phyloP scores from a whole-genome alignment of 2,329 filamentous ascomycete species.

The Aureobasidium sp. region DNA sequence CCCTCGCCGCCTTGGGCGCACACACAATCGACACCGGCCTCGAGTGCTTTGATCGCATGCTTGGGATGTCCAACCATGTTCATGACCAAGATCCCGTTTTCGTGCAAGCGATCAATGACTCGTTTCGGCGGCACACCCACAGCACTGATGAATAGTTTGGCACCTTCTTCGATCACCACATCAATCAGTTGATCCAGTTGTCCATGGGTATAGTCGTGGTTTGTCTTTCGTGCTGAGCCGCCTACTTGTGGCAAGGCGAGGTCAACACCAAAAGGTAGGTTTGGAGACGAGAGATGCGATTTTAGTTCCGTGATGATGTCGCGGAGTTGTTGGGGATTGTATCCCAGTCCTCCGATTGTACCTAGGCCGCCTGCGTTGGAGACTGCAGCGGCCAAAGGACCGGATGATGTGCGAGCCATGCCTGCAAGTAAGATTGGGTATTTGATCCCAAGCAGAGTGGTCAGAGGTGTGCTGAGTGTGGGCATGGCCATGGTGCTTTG shows the following conservation, averaged over 20 bases:
- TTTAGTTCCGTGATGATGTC: conserved; percentile 83
- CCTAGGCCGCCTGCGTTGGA: conserved; percentile 81
- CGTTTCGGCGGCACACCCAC: conserved; percentile 75
- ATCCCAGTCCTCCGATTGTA: conserved; percentile 57
- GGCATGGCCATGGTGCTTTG: conserved; percentile 19
- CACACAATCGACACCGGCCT: conserved; percentile 81
- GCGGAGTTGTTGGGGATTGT: conserved; percentile 66
- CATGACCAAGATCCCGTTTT: conserved; percentile 78
- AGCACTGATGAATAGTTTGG: conserved; percentile 76
- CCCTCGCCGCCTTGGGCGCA: conserved; percentile 92
- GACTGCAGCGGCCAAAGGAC: conserved; percentile 72
- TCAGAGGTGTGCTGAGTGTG: conserved; percentile 69
- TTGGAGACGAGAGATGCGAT: conserved; percentile 56
- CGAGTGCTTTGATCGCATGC: conserved; percentile 82
- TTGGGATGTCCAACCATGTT: conserved; percentile 95
- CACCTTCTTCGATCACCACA: conserved; percentile 77
- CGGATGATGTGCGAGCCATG: conserved; percentile 82
- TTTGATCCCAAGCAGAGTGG: conserved; percentile 69
- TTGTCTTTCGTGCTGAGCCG: conserved; percentile 75
- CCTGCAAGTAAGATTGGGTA: conserved; percentile 89
- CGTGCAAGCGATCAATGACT: conserved; percentile 71
- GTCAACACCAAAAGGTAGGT: conserved; percentile 82
- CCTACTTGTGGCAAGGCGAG: conserved; percentile 87
- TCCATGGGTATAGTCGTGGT: conserved; percentile 91
- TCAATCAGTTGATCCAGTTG: conserved; percentile 82